Percentiles rank a stretch among this genome's conserved stretches.
Evolutionary conservation across 2,329 filamentous ascomycete genomes (phyloP).

Genomic region (Furcasterigmium sp.): DNA sequence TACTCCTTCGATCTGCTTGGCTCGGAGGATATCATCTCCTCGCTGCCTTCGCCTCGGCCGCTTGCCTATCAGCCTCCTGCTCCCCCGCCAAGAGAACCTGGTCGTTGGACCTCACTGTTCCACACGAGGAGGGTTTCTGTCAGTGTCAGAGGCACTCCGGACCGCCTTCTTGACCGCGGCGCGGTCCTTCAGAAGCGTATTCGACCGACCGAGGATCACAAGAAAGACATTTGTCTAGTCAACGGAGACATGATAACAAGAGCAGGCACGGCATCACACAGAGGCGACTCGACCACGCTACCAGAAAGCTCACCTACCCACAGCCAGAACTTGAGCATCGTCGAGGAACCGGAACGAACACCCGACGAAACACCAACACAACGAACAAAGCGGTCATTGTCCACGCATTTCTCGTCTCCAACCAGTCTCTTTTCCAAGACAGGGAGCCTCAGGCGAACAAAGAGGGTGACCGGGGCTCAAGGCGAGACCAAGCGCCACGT

Average conservation of each 20-base stretch:
- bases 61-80: not conserved
- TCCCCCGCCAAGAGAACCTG: constrained; percentile 7
- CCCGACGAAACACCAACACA: constrained; percentile 36
- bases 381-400: constrained; percentile 47
- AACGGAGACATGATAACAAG: constrained; percentile 10
- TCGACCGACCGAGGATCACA: constrained; percentile 19
- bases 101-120: constrained; percentile 53
- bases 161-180: constrained; percentile 22
- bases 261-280: not conserved
- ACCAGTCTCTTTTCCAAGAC: constrained; percentile 51
- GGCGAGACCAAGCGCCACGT: constrained; percentile 43
- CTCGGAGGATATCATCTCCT: not conserved
- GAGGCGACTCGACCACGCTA: not conserved
- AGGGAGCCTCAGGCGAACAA: constrained; percentile 51
- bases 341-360: constrained; percentile 9
- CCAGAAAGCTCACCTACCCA: not conserved
- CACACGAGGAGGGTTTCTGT: constrained; percentile 34
- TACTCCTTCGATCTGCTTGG: constrained; percentile 11
- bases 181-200: constrained; percentile 20
- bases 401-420: constrained; percentile 55
- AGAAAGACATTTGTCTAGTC: constrained; percentile 15
- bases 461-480: constrained; percentile 39
- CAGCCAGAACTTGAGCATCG: not conserved
- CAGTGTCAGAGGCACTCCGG: constrained; percentile 18
- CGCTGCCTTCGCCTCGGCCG: no score